A percentile compares a stretch with the other conserved stretches of the same genome.
Evolutionary conservation across 768 basidiomycete genomes (phyloP).

Genomic region (Leccinum sublutescens): DNA sequence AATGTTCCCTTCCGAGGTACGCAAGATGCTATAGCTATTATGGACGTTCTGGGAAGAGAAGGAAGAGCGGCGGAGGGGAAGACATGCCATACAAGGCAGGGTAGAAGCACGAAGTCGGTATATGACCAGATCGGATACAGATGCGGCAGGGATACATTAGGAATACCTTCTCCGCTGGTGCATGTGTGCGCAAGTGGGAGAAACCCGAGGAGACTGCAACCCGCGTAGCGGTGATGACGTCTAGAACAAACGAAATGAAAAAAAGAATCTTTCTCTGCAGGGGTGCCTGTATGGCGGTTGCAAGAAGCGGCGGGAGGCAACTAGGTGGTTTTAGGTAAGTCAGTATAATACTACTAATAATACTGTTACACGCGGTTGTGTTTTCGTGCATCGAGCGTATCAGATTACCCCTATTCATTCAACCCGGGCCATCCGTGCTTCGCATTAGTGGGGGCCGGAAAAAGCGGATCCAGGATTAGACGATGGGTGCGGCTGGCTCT

Average conservation of each 20-base stretch:
- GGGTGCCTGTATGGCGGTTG: slow-evolving; percentile 18
- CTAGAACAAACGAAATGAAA: slow-evolving; percentile 20
- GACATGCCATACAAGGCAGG: slow-evolving; percentile 12
- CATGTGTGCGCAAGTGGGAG: slow-evolving; percentile 16
- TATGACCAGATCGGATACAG: slow-evolving; percentile 21
- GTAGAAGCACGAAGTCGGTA: slow-evolving; percentile 18
- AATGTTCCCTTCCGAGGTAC: slow-evolving; percentile 10
- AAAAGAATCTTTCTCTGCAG: slow-evolving; percentile 21
- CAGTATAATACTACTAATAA: slow-evolving; percentile 35
- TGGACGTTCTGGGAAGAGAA: slow-evolving; percentile 11
- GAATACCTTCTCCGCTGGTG: slow-evolving; percentile 19
- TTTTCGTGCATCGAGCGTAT: slow-evolving; percentile 20
- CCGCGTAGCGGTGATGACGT: slow-evolving; percentile 23
- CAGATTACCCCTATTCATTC: slow-evolving; percentile 20
- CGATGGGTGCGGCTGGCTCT: slow-evolving; percentile 27
- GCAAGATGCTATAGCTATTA: slow-evolving; percentile 3
- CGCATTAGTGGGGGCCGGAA: slow-evolving; percentile 30
- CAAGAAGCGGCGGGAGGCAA: slow-evolving; percentile 31
- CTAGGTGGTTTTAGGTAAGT: slow-evolving; percentile 33
- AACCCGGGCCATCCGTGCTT: background rate
- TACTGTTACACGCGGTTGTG: slow-evolving; percentile 32
- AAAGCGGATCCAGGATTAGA: slow-evolving; percentile 28
- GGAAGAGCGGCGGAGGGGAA: slow-evolving; percentile 6
- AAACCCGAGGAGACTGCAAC: slow-evolving; percentile 22
- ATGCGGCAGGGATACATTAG: slow-evolving; percentile 24